These are phyloP conservation scores for Chytriomyces hyalinus DNA, from an alignment of 192 early-diverging fungal genomes.

Conservation along the genomic window DNA sequence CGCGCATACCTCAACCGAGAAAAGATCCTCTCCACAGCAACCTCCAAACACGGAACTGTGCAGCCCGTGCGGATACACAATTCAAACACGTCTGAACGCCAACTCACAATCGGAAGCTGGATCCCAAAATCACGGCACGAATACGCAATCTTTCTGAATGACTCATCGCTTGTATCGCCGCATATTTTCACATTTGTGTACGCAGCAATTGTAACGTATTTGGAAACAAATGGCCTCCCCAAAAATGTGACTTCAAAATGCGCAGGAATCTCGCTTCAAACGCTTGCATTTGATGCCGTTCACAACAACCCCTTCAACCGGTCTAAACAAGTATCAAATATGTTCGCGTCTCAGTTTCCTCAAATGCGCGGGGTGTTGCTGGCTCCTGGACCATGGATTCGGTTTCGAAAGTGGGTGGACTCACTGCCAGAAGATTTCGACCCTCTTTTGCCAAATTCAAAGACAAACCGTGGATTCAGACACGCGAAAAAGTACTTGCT, in stretches of 20 bases:
- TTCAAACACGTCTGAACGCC: neutral
- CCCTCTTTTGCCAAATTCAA: conserved; percentile 29
- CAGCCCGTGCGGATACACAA: neutral
- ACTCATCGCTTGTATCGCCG: conserved; percentile 16
- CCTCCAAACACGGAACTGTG: neutral
- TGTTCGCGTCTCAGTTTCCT: conserved; percentile 25
- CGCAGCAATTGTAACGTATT: no score
- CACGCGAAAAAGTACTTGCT: conserved; percentile 22
- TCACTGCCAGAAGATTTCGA: neutral
- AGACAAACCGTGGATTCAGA: conserved; percentile 30
- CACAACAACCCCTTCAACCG: conserved; percentile 5
- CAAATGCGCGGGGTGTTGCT: conserved; percentile 10
- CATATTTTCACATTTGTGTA: neutral
- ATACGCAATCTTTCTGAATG: conserved; percentile 36
- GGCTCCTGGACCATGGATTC: conserved; percentile 16
- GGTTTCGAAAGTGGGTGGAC: conserved; percentile 20
- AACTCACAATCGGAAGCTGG: conserved; percentile 33
- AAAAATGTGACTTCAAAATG: conserved; percentile 1
- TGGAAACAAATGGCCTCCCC: no score
- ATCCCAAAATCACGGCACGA: conserved; percentile 1
- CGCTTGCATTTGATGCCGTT: conserved; percentile 13
- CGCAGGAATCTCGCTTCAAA: conserved; percentile 31
- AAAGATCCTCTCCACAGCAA: neutral
- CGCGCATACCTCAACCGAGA: neutral
- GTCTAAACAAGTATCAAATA: neutral